phyloP scores from a whole-genome alignment of 805 yeast genomes.

The Cyberlindnera japonica region DNA sequence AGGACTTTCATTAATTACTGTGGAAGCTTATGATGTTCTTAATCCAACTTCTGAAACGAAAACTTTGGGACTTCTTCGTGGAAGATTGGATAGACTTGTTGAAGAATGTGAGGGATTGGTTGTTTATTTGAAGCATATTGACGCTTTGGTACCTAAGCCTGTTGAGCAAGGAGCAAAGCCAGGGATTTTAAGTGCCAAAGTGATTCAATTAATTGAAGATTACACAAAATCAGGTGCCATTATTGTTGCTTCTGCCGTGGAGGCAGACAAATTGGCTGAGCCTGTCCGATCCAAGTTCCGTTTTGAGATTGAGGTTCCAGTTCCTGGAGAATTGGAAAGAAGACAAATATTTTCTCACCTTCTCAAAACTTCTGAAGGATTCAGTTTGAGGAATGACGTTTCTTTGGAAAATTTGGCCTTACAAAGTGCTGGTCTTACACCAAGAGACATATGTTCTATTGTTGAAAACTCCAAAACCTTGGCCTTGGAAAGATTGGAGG shows the following conservation, averaged over 20 bases:
- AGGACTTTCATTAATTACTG: slow-evolving; percentile 62
- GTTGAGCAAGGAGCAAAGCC: slow-evolving; percentile 50
- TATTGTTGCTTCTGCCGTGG: slow-evolving; percentile 64
- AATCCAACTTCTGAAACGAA: slow-evolving; percentile 73
- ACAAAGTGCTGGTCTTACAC: slow-evolving; percentile 91
- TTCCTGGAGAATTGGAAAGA: slow-evolving; percentile 80
- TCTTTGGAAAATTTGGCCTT: slow-evolving; percentile 57
- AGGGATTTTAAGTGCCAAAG: slow-evolving; percentile 38
- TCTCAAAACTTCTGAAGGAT: slow-evolving; percentile 30
- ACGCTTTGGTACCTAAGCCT: slow-evolving; percentile 58
- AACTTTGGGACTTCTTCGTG: slow-evolving; percentile 72
- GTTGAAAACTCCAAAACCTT: slow-evolving; percentile 56
- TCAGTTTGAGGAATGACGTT: slow-evolving; percentile 45
- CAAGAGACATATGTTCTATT: slow-evolving; percentile 73
- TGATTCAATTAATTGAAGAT: slow-evolving; percentile 55
- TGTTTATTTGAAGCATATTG: slow-evolving; percentile 67
- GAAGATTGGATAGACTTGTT: slow-evolving; percentile 64
- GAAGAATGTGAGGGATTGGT: slow-evolving; percentile 45
- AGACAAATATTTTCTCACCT: slow-evolving; percentile 54
- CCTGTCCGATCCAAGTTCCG: slow-evolving; percentile 63
- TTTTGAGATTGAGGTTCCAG: slow-evolving; percentile 72
- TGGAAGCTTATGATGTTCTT: slow-evolving; percentile 66
- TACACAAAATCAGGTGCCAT: slow-evolving; percentile 43
- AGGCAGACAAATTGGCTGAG: slow-evolving; percentile 65
- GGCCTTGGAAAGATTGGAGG: slow-evolving; percentile 49